These are phyloP conservation scores for Globisporangium spinosum DNA, from an alignment of 352 stramenopile genomes.

Conservation along the genomic window DNA sequence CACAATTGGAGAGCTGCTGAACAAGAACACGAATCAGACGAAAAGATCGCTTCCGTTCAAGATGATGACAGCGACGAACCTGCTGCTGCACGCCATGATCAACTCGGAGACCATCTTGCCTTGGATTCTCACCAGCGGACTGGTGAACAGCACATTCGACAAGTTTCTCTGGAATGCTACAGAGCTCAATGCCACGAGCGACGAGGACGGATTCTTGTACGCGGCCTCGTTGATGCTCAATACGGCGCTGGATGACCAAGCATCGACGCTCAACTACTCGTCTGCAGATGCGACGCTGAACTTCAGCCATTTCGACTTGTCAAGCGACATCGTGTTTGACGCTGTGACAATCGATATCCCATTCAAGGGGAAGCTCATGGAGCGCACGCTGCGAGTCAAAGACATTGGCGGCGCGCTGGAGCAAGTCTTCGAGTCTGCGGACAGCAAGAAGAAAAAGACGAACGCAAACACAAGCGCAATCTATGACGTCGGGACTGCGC, in stretches of 20 bases:
- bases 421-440: constrained; percentile 10
- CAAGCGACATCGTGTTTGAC: constrained; percentile 31
- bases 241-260: constrained; percentile 9
- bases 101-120: constrained; percentile 19
- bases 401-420: constrained; percentile 3
- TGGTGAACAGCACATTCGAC: constrained; percentile 21
- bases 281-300: constrained; percentile 24
- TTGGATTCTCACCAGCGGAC: constrained; percentile 6
- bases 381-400: constrained; percentile 14
- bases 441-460: not conserved
- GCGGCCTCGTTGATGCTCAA: constrained; percentile 18
- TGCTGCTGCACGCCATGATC: constrained; percentile 33
- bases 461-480: not conserved
- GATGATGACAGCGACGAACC: constrained; percentile 24
- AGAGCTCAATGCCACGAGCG: not conserved
- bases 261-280: constrained; percentile 15
- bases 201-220: constrained; percentile 12
- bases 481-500: constrained; percentile 14
- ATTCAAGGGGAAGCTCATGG: constrained; percentile 22
- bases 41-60: constrained; percentile 12
- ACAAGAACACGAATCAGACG: not conserved
- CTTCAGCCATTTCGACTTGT: constrained; percentile 26
- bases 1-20: constrained; percentile 13
- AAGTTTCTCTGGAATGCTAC: constrained; percentile 10
- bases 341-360: constrained; percentile 41